phyloP scores from a whole-genome alignment of 805 yeast species.

The Brettanomyces sp. region DNA sequence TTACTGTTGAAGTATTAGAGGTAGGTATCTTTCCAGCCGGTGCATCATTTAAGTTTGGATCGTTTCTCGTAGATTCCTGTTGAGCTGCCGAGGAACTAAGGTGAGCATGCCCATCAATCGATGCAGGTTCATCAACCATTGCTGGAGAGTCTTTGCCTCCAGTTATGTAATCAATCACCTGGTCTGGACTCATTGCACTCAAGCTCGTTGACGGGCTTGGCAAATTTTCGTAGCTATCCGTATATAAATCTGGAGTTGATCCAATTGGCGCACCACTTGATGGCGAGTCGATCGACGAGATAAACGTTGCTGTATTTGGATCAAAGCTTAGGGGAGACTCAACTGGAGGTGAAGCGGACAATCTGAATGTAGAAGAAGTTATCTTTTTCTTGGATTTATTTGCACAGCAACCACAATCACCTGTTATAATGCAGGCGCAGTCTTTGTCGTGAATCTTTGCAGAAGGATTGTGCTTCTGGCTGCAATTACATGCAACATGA shows the following conservation, averaged over 20 bases:
- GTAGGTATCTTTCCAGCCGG: neutral
- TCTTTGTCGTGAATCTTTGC: slow-evolving; percentile 21
- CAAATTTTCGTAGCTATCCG: too few species aligned
- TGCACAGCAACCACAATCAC: slow-evolving; percentile 10
- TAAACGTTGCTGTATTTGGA: neutral
- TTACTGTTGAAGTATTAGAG: neutral
- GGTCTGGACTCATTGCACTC: neutral
- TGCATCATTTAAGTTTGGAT: neutral
- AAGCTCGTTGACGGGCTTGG: too few species aligned
- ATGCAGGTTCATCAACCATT: neutral
- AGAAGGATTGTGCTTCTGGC: slow-evolving; percentile 31
- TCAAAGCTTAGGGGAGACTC: neutral
- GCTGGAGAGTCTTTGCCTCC: neutral
- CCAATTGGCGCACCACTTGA: neutral
- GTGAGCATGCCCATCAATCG: neutral
- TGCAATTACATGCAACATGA: slow-evolving; percentile 67
- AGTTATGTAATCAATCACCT: neutral
- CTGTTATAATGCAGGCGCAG: slow-evolving; percentile 24
- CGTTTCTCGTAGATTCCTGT: neutral
- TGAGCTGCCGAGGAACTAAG: neutral
- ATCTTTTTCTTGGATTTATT: slow-evolving; percentile 10
- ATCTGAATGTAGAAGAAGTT: neutral
- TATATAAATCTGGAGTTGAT: too few species aligned
- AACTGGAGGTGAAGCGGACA: neutral
- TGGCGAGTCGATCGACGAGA: neutral